Conservation (phyloP, 1,139 yeast species). For the Nakaseomyces delphensis region DNA sequence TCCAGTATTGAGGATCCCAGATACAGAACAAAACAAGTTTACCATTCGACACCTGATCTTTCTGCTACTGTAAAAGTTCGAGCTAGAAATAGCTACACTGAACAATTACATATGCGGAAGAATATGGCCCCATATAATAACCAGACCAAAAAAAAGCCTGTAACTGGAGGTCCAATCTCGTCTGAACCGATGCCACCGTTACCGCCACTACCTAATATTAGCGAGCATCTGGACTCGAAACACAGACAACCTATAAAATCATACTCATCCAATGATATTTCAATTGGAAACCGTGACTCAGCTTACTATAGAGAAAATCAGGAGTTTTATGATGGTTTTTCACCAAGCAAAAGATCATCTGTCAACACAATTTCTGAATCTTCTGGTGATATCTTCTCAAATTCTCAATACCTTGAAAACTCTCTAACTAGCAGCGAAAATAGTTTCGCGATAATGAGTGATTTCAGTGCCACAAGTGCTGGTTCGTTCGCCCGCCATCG, state of each 20-base stretch:
- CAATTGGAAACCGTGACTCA: conserved; percentile 7
- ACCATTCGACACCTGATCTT: conserved; percentile 13
- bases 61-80: conserved; percentile 8
- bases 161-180: too few species aligned
- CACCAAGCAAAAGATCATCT: conserved; percentile 14
- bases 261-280: conserved; percentile 23
- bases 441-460: conserved; percentile 41
- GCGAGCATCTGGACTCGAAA: conserved; percentile 3
- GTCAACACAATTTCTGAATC: conserved; percentile 12
- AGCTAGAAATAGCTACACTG: neutral
- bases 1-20: neutral
- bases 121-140: neutral
- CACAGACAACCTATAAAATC: conserved; percentile 19
- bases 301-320: conserved; percentile 13
- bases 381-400: conserved; percentile 20
- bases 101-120: neutral
- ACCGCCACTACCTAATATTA: conserved; percentile 23
- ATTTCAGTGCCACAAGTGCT: conserved; percentile 82
- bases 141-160: neutral
- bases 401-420: conserved; percentile 26
- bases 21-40: neutral
- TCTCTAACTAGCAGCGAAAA: conserved; percentile 30
- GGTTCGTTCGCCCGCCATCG: conserved; percentile 75
- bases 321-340: conserved; percentile 17
- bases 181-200: conserved; percentile 19